Evolutionary conservation across 2,329 filamentous ascomycete species (phyloP), one percentile per base, ranked within the genome.

Genomic region (Xylariaceae sp.): DNA sequence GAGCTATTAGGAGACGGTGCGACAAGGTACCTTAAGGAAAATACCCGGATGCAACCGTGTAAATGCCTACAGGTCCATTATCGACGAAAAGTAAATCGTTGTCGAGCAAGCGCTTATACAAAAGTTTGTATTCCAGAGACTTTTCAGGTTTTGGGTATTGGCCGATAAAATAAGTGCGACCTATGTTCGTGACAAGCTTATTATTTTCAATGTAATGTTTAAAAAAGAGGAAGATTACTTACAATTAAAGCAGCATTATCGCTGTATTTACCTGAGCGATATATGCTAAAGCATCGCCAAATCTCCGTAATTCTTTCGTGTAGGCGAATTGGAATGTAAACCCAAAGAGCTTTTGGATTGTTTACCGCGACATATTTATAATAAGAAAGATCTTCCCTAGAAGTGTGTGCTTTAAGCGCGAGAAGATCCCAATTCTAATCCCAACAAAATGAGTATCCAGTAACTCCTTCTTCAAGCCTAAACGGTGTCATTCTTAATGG

Each of bases 361-460:
- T n/a, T 41, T 18, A n/a, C 32, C 27, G 16, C n/a, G 10, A 41
- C 4, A 33, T 49, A 4, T 16, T 49, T 29, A 35, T 49, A 49
- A 49, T 41, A 27, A 18, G n/a, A 33, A 24, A 49, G 27, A 13
- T 49, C 26, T 18, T 49, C 36, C 18, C 24, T 18, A 16, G 13
- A 3, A 24, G 5, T 16, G 33, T 49, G 36, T 24, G 35, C 26
- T n/a, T 49, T 49, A 15, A 49, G 4, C 26, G 36, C 13, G 18
- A 49, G 2, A 42, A 33, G n/a, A n/a, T n/a, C n/a, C n/a, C n/a
- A 13, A 29, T 23, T 3, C 5, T n/a, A 6, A 18, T 41, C 6
- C 36, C 18, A 49, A 39, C 27, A 49, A 23, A 49, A 40, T 18
- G 36, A 49, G 27, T 41, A 49, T 11, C 46, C 36, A 7, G 46